Base-by-base conservation (phyloP, 2,329 filamentous ascomycete genomes). In the Knoxdaviesia capensis region DNA sequence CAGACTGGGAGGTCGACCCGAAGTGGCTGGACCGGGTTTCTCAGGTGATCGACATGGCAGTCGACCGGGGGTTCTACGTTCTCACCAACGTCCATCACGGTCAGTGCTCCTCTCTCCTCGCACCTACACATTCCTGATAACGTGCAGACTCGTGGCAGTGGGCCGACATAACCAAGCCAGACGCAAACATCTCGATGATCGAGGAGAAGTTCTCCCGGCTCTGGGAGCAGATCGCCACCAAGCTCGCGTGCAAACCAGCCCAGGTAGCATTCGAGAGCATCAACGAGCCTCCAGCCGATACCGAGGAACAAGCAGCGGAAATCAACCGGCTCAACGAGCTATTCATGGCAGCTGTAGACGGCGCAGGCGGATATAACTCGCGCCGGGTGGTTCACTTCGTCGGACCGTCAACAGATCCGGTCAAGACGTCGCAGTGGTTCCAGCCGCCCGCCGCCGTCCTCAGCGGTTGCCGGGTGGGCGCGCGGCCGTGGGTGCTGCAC, bases 221-320 rank as follows among this genome's bases (percentile, higher is more conserved):
- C 3, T 77, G 71, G 73, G 57, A 63, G 28, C 72, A 77, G 49
- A 72, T 75, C 46, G 70, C 62, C 7, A 59, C 57, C 4, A 65
- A 64, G 45, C 55, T 75, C 29, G 68, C 60, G 1, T 73, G 68
- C 55, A 71, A 71, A 50, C 64, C 66, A 1, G 64, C 62, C 31
- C 54, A 58, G 10, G 61, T 76, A 3, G 65, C 69, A 1, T 69
- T 76, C 42, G 72, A 77, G 50, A 59, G 71, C 1, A 68, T 77
- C 49, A 76, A 76, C 45, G 71, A 77, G 49, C 68, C 70, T 0
- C 63, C 69, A 0, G 69, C 65, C 36, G 61, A 63, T 0, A 71
- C 63, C 0, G 60, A 62, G 20, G 20, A 20, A 3, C 20, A 20
- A 20, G 20, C 20, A 3, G 20, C 20, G 20, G 20, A 20, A 20